Base-by-base conservation (phyloP, 2,329 filamentous ascomycete species). In the Penicillium sp. region DNA sequence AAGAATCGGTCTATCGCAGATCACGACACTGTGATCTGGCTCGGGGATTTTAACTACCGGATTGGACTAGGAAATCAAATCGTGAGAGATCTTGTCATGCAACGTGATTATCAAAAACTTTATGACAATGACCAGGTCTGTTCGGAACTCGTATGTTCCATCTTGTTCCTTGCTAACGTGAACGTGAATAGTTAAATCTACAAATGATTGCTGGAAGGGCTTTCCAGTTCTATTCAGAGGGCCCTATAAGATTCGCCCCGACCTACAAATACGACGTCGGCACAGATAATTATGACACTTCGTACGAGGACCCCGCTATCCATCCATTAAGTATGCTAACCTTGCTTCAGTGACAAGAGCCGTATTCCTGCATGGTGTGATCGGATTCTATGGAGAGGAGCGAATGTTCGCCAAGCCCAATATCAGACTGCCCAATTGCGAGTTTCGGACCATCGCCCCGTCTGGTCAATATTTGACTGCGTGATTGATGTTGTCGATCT, bases 341-440 rank as follows among this genome's bases (percentile, higher is more conserved):
- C 31, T n/a, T 29, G 4, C n/a, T 43, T 13, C 46, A 88, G 86
- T 45, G 93, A 97, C 66, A 99, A 99, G 71, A 85, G 87, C 49
- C 86, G 94, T 15, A 96, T 97, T 57, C 94, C 94, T 2, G 94
- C 94, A 0, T 99, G 94, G 94, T 96, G 92, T 55, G 94, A 99
- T 72, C 88, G 94, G 34, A 88, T 99, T 42, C 76, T 99, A 8
- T 87, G 89, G 53, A 95, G 92, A 74, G 94, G 94, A 7, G 77
- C 83, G 54, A 92, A 90, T 61, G 81, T 99, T 33, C 85, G 86
- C 39, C 94, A 97, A 69, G 78, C 88, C 10, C 82, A 88, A 29
- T 99, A 99, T 72, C 84, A 89, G 65, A 87, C 84, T 48, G 91
- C 92, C 3, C 86, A 90, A 28, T 78, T 99, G 33, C 84, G 82